phyloP scores from a whole-genome alignment of 257 asterid species.

The Jacaranda mimosifolia region DNA sequence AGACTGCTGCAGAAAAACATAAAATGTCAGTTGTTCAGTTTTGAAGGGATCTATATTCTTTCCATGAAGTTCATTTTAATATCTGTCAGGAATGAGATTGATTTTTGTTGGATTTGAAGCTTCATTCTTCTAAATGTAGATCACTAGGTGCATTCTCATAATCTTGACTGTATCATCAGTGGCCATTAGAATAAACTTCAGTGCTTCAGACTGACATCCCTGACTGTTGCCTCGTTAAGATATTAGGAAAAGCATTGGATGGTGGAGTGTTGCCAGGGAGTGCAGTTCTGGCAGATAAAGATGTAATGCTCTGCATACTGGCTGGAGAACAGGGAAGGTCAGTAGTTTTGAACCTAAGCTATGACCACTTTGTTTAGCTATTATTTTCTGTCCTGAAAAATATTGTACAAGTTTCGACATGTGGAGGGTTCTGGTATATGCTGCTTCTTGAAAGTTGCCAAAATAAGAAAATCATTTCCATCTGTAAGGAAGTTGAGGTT shows the following conservation, averaged over 20 bases:
- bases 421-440: no score
- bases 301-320: slow-evolving; percentile 94
- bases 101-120: no score
- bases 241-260: slow-evolving; percentile 96
- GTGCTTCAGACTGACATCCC: not conserved
- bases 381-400: no score
- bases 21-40: no score
- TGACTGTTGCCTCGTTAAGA: slow-evolving; percentile 53
- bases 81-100: no score
- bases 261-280: slow-evolving; percentile 98
- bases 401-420: no score
- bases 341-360: slow-evolving; percentile 11
- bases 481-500: no score
- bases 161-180: slow-evolving; percentile 7
- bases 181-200: not conserved
- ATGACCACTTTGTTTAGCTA: not conserved
- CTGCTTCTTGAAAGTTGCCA: no score
- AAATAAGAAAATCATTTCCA: no score
- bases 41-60: no score
- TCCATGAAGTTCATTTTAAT: no score
- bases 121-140: not conserved
- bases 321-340: slow-evolving; percentile 99
- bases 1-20: no score
- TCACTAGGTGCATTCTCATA: not conserved
- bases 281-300: slow-evolving; percentile 94